These are phyloP conservation scores for Ascodesmis nigricans DNA, from an alignment of 495 filamentous ascomycete genomes.

Conservation along the genomic window DNA sequence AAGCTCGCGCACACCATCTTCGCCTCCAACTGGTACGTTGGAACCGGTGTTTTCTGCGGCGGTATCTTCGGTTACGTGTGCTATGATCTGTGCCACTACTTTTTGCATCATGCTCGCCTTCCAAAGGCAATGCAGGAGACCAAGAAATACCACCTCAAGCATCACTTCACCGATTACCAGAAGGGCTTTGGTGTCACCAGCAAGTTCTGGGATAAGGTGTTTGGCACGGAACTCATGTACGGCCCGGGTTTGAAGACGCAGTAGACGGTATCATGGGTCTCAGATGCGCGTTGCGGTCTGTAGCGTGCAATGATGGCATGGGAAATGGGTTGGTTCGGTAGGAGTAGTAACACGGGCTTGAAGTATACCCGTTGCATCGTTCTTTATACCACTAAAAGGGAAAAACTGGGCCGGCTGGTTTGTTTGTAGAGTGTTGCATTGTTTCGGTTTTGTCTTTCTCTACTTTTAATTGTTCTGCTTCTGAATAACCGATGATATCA, in stretches of 20 bases:
- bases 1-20: slow-evolving; percentile 72
- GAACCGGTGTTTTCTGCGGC: slow-evolving; percentile 55
- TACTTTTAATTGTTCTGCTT: no score
- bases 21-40: slow-evolving; percentile 66
- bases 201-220: slow-evolving; percentile 84
- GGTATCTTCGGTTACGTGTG: slow-evolving; percentile 88
- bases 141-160: slow-evolving; percentile 91
- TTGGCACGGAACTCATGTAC: slow-evolving; percentile 55
- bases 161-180: slow-evolving; percentile 92
- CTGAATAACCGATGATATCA: no score
- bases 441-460: no score
- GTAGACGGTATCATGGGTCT: slow-evolving; percentile 20
- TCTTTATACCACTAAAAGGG: no score
- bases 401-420: no score
- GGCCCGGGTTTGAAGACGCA: slow-evolving; percentile 31
- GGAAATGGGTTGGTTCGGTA: not conserved
- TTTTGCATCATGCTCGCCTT: slow-evolving; percentile 87
- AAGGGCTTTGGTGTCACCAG: slow-evolving; percentile 99
- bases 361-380: no score
- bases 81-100: slow-evolving; percentile 97
- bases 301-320: not conserved
- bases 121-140: slow-evolving; percentile 68
- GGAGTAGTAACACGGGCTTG: no score
- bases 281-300: no score
- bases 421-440: no score